Conservation (phyloP, 1,284 basidiomycete species). For the Apiotrichum gracile region DNA sequence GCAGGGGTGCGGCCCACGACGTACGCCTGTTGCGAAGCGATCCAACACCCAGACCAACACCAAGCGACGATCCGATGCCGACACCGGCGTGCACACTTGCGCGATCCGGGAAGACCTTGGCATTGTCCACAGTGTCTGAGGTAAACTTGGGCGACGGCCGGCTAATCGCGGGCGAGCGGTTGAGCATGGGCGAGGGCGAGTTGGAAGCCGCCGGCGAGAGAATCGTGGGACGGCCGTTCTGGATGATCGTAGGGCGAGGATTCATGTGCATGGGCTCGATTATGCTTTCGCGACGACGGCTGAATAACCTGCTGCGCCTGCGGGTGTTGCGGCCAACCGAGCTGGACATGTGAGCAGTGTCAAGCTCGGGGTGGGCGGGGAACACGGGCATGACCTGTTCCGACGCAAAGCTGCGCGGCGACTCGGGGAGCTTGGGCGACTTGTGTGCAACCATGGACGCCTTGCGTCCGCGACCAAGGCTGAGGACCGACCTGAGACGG, state of each 20-base stretch:
- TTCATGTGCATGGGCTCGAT: not conserved
- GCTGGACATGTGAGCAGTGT: not conserved
- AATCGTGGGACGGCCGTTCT: not conserved
- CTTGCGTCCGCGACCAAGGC: not conserved
- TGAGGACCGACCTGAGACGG: slow-evolving; percentile 12
- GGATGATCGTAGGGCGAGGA: not conserved
- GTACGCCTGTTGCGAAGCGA: not conserved
- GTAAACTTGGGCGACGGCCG: not conserved
- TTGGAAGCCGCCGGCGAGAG: not conserved
- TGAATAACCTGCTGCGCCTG: slow-evolving; percentile 6
- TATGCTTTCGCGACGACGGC: not conserved
- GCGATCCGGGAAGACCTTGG: not conserved
- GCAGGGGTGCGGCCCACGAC: slow-evolving; percentile 9
- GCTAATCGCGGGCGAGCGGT: no score
- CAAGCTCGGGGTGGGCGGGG: not conserved
- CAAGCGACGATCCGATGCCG: not conserved
- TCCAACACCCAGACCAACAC: not conserved
- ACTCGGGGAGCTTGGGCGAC: not conserved
- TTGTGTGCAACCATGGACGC: not conserved
- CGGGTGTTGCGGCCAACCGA: slow-evolving; percentile 8
- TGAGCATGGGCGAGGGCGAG: no score
- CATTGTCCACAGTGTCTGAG: not conserved
- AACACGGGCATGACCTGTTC: slow-evolving; percentile 3
- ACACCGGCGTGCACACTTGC: not conserved
- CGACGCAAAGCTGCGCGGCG: slow-evolving; percentile 13